These are phyloP conservation scores for Vairimorpha necatrix DNA, from an alignment of 371 early-diverging fungal species.

Conservation along the genomic window DNA sequence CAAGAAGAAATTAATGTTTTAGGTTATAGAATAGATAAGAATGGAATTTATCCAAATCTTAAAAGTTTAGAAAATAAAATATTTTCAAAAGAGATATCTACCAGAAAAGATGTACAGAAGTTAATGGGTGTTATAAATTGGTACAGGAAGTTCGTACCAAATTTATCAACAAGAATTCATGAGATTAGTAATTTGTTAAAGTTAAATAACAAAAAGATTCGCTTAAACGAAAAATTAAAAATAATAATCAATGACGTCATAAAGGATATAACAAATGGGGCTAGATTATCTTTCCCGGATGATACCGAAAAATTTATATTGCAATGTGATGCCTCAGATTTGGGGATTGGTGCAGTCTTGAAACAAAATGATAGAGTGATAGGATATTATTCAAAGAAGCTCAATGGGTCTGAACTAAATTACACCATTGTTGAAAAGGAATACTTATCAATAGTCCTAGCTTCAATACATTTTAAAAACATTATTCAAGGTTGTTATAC, in stretches of 20 bases:
- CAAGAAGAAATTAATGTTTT: conserved; percentile 17
- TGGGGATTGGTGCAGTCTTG: conserved; percentile 44
- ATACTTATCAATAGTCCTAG: conserved; percentile 13
- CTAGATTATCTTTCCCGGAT: conserved; percentile 34
- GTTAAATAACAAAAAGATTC: background rate
- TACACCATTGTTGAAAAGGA: conserved; percentile 51
- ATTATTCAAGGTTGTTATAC: conserved; percentile 35
- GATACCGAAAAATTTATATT: conserved; percentile 35
- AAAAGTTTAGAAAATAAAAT: background rate
- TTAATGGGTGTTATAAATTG: conserved; percentile 1
- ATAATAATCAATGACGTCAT: background rate
- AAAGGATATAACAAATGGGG: background rate
- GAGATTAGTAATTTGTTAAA: background rate
- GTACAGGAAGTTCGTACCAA: conserved; percentile 8
- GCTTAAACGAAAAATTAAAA: background rate
- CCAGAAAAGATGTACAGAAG: background rate
- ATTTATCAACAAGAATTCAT: background rate
- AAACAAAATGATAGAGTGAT: conserved; percentile 27
- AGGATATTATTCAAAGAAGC: conserved; percentile 21
- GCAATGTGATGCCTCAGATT: conserved; percentile 44
- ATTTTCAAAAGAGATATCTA: background rate
- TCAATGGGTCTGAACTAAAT: conserved; percentile 34
- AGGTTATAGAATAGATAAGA: conserved; percentile 1
- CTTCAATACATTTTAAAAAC: conserved; percentile 27
- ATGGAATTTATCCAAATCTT: conserved; percentile 3